phyloP scores from a whole-genome alignment of 169 alveolate species.

The Eimeria acervulina region DNA sequence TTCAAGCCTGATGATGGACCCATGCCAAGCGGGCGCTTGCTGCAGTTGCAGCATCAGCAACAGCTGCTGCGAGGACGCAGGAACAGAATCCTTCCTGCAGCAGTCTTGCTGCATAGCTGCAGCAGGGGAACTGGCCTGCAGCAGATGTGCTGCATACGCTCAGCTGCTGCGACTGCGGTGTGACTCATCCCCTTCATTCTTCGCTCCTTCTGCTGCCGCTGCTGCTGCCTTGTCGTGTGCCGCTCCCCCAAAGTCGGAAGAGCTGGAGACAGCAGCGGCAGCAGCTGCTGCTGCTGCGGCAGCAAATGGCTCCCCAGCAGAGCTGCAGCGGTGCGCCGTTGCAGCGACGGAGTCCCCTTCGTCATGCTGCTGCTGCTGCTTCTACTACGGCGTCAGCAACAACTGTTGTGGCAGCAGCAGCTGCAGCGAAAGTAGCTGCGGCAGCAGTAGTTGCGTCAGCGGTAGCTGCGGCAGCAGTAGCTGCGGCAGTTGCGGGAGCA shows the following conservation, averaged over 20 bases:
- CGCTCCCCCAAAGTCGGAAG: constrained; percentile 74
- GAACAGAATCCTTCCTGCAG: constrained; percentile 31
- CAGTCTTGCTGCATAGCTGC: constrained; percentile 67
- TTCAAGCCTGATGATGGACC: constrained; percentile 15
- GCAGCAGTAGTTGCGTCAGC: neutral
- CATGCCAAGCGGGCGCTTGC: constrained; percentile 45
- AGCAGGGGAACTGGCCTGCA: constrained; percentile 54
- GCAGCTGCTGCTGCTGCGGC: constrained; percentile 44
- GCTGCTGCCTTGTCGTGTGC: constrained; percentile 10
- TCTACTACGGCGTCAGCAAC: constrained; percentile 24
- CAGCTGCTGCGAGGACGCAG: constrained; percentile 54
- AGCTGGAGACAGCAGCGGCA: constrained; percentile 65
- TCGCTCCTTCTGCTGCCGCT: constrained; percentile 14
- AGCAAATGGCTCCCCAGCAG: constrained; percentile 12
- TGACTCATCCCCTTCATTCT: constrained; percentile 35
- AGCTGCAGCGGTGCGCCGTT: constrained; percentile 48
- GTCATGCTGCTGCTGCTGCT: constrained; percentile 46
- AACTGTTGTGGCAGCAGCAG: neutral
- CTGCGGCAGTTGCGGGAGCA: neutral
- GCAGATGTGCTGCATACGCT: constrained; percentile 58
- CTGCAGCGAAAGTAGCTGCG: neutral
- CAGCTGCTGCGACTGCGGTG: constrained; percentile 74
- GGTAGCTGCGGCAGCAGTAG: neutral
- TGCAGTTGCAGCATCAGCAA: constrained; percentile 42
- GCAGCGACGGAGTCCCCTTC: constrained; percentile 21